Evolutionary conservation across 2,329 filamentous ascomycete genomes (phyloP), one percentile per base, ranked within the genome.

Genomic region (Cytospora mali): DNA sequence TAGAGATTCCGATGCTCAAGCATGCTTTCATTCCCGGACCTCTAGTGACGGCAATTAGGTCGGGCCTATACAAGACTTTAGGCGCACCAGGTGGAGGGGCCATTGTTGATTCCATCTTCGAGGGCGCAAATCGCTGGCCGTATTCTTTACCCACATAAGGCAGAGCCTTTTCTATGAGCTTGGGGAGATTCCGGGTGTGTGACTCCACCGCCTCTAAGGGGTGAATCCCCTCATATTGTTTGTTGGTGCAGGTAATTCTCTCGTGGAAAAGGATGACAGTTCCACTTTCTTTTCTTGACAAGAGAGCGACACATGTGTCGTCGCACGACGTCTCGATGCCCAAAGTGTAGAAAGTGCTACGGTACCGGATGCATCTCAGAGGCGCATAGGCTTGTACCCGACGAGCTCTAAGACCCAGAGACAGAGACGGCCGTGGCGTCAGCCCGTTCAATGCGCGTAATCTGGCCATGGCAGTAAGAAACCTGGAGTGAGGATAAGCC

Each of bases 251-350:
- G 0, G 93, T 96, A 66, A 94, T 77, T 70, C 91, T 95, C 69
- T 89, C 82, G 73, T 97, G 88, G 79, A 92, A 96, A 69, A 90
- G 86, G 3, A 96, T 81, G 6, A 77, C 79, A 11, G 5, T 16
- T 89, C 86, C 53, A 74, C 70, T 7, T 61, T 16, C 56, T 67
- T 66, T 31, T 75, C 70, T 88, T 59, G 91, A 85, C 46, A 97
- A 81, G 54, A 98, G 77, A 31, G 94, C 90, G 23, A 97, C 93
- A 62, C 90, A 93, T 1, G 93, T 97, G 78, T 98, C 94, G 77
- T 98, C 94, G 81, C 94, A 95, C 3, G 90, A 93, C 11, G 89
- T 90, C 74, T 95, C 91, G 71, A 95, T 93, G 58, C 90, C 90
- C 55, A 94, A 83, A 6, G 84, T 87, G 21, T 3, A 7, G 14